Evolutionary conservation across 768 basidiomycete genomes (phyloP).

Genomic region (Termitomyces sp.): DNA sequence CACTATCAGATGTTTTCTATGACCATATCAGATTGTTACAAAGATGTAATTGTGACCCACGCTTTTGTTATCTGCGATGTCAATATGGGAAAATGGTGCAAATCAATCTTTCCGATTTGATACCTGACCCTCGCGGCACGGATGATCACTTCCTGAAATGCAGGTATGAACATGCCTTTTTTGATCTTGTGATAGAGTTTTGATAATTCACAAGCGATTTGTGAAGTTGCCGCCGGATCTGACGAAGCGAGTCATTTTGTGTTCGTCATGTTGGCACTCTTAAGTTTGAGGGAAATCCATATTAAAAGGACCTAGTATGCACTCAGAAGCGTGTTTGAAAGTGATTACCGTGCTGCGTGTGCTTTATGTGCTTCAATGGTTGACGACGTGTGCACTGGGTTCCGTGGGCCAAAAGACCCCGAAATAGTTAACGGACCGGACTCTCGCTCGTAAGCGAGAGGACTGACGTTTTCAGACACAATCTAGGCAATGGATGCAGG

Average conservation of each 20-base stretch:
- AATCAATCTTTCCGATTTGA: neutral
- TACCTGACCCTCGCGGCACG: neutral
- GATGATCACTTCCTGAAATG: neutral
- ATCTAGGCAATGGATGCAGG: neutral
- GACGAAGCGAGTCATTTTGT: conserved; percentile 1
- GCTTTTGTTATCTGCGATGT: neutral
- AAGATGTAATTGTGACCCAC: neutral
- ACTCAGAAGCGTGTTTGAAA: neutral
- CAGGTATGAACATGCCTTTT: neutral
- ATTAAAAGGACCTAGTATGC: neutral
- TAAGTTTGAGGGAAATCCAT: neutral
- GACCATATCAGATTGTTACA: neutral
- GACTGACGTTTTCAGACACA: neutral
- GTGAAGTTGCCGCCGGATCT: conserved; percentile 13
- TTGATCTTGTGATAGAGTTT: neutral
- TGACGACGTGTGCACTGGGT: neutral
- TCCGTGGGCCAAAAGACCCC: neutral
- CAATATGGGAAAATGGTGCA: neutral
- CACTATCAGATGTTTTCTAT: neutral
- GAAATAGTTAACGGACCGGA: neutral
- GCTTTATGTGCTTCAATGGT: neutral
- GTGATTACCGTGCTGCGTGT: neutral
- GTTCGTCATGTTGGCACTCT: neutral
- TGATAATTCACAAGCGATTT: neutral
- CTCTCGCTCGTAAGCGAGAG: conserved; percentile 1